phyloP scores from a whole-genome alignment of 2,329 filamentous ascomycete genomes.

The Monilinia aucupariae region DNA sequence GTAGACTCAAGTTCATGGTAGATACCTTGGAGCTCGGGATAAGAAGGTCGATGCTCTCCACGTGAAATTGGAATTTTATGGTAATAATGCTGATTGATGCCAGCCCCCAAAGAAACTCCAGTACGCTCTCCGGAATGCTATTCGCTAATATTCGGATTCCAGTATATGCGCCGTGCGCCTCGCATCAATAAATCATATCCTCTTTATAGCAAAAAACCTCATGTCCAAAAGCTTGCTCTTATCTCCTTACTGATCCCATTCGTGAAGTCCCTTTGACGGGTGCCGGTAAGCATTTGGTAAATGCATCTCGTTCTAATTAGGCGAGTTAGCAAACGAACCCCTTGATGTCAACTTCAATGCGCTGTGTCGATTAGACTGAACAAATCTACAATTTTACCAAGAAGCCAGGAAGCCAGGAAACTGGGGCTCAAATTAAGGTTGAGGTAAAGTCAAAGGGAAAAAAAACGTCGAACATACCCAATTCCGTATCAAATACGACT shows the following conservation, averaged over 20 bases:
- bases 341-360: not conserved
- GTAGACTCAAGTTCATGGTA: not conserved
- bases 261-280: slow-evolving; percentile 33
- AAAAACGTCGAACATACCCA: slow-evolving; percentile 32
- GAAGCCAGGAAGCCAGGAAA: not conserved
- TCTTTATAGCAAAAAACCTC: not conserved
- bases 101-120: slow-evolving; percentile 5
- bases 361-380: slow-evolving; percentile 14
- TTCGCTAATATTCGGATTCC: slow-evolving; percentile 10
- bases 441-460: not conserved
- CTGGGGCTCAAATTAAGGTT: not conserved
- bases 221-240: slow-evolving; percentile 13
- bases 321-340: not conserved
- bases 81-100: not conserved
- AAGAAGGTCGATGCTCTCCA: not conserved
- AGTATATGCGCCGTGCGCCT: slow-evolving; percentile 13
- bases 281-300: slow-evolving; percentile 34
- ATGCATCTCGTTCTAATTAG: slow-evolving; percentile 31
- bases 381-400: not conserved
- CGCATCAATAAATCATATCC: not conserved
- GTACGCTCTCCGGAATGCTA: slow-evolving; percentile 11
- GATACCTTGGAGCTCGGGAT: not conserved
- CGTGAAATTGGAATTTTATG: not conserved
- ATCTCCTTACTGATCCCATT: slow-evolving; percentile 35
- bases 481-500: slow-evolving; percentile 74